Conservation (phyloP, 495 filamentous ascomycete genomes). For the Penicillium steckii region DNA sequence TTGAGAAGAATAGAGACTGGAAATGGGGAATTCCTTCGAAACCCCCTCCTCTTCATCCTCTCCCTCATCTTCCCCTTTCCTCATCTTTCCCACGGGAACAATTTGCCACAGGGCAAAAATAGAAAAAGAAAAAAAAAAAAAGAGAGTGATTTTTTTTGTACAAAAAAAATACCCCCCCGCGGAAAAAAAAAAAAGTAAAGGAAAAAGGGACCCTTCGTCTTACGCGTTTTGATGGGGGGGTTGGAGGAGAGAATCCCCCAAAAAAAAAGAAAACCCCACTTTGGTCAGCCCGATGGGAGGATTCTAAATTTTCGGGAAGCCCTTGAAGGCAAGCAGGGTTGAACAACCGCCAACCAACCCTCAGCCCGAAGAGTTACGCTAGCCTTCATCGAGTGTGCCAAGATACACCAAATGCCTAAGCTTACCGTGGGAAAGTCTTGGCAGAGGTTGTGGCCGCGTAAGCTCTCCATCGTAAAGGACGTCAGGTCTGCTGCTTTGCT, state of each 20-base stretch:
- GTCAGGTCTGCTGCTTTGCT: constrained; percentile 16
- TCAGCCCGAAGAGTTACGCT: not conserved
- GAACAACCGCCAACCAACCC: not conserved
- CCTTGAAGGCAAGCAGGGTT: not conserved
- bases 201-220: not conserved
- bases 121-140: constrained; percentile 5
- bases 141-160: too few relatives aligned
- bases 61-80: not conserved
- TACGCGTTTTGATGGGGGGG: not conserved
- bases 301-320: not conserved
- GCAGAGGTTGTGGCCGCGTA: constrained; percentile 28
- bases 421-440: constrained; percentile 24
- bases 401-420: constrained; percentile 32
- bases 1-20: not conserved
- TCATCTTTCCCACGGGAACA: not conserved
- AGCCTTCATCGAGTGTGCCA: constrained; percentile 13
- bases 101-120: constrained; percentile 6
- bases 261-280: not conserved
- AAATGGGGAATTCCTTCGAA: not conserved
- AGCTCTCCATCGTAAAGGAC: constrained; percentile 22
- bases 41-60: not conserved
- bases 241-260: too few relatives aligned
- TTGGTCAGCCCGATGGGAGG: too few relatives aligned
- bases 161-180: too few relatives aligned
- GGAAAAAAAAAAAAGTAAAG: constrained; percentile 2